Percentiles rank a stretch among this genome's conserved stretches.
phyloP scores from a whole-genome alignment of 345 rosid genomes.

The Rubroshorea leprosula region DNA sequence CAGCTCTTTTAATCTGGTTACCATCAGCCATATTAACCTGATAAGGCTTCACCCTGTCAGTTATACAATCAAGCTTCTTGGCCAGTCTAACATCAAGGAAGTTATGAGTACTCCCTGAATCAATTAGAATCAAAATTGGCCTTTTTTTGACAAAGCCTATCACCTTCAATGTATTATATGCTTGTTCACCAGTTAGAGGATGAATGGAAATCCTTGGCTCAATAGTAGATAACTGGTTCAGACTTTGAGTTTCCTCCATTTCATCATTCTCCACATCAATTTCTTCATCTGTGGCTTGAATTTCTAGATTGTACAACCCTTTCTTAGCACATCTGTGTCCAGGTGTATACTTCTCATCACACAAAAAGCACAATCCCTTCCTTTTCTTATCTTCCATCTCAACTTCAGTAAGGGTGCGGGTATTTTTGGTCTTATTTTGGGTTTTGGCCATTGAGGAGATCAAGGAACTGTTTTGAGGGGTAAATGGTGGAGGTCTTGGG shows the following conservation, averaged over 20 bases:
- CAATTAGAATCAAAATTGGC: not conserved
- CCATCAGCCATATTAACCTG: not conserved
- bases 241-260: too few relatives aligned
- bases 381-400: not conserved
- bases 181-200: not conserved
- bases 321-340: not conserved
- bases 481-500: too few relatives aligned
- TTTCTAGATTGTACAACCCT: not conserved
- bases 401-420: too few relatives aligned
- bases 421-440: too few relatives aligned
- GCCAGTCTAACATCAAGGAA: not conserved
- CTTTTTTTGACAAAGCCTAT: not conserved
- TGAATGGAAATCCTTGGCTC: too few relatives aligned
- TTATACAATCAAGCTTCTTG: not conserved
- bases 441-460: too few relatives aligned
- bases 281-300: not conserved
- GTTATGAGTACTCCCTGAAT: not conserved
- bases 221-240: too few relatives aligned
- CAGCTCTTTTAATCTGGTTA: not conserved
- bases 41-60: not conserved
- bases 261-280: not conserved
- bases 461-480: too few relatives aligned
- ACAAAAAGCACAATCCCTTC: not conserved
- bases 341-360: not conserved
- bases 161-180: not conserved